Base-by-base conservation (phyloP, 2,329 filamentous ascomycete species). In the Colletotrichum sp. region DNA sequence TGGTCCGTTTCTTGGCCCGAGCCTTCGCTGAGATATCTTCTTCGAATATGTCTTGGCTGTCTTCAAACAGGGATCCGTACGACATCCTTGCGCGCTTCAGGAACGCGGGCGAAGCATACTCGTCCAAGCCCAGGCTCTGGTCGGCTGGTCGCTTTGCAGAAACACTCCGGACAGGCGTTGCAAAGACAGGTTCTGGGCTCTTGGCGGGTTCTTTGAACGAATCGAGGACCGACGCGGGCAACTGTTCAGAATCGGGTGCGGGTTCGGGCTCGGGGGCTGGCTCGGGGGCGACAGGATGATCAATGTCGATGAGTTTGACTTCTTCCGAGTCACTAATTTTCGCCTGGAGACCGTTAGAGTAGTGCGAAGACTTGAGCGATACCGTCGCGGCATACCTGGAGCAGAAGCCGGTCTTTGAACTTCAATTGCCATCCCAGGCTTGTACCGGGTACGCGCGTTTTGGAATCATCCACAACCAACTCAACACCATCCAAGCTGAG, bases 61-160 rank as follows among this genome's bases (percentile, higher is more conserved):
- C 88, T 76, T 93, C 90, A 65, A 93, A 90, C 1, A 93, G 83
- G 1, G 91, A 90, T 2, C 92, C 92, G 70, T 93, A 93, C 0
- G 93, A 95, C 6, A 93, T 85, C 69, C 93, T 88, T 16, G 90
- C 89, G 67, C 93, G 89, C 81, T 94, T 96, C 24, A 95, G 84
- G 77, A 97, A 98, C 1, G 94, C 94, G 1, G 95, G 95, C 4
- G 95, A 97, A 6, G 90, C 87, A 84, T 92, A 97, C 77, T 93
- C 90, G 21, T 87, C 84, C 58, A 85, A 78, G 11, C 85, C 85
- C 59, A 85, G 77, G 4, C 79, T 79, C 24, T 82, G 74, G 8
- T 85, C 79, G 24, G 81, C 81, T 8, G 77, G 73, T 72, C 83
- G 82, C 62, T 85, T 86, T 31, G 47, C 18, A 8, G 70, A 65